Evolutionary conservation across 768 basidiomycete species (phyloP).

Genomic region (Podaxis sp.): DNA sequence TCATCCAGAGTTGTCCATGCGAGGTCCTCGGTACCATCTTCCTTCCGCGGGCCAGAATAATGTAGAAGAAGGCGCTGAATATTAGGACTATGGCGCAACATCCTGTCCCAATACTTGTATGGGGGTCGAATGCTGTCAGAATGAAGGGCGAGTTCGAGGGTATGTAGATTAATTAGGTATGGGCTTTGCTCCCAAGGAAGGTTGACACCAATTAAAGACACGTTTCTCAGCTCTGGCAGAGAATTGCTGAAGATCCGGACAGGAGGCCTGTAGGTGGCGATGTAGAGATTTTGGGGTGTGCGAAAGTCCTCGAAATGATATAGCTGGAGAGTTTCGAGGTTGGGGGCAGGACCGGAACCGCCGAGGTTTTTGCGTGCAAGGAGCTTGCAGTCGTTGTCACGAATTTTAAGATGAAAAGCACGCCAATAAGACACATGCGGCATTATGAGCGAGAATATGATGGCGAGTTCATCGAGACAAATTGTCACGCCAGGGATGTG

Average conservation of each 20-base stretch:
- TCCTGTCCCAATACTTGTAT: constrained; percentile 51
- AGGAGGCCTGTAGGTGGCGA: constrained; percentile 57
- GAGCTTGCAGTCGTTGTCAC: constrained; percentile 57
- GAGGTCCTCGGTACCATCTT: constrained; percentile 31
- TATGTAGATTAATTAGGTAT: constrained; percentile 46
- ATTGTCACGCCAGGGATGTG: constrained; percentile 50
- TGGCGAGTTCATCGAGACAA: constrained; percentile 46
- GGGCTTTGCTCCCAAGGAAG: constrained; percentile 54
- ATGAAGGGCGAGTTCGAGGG: constrained; percentile 60
- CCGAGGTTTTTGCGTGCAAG: constrained; percentile 49
- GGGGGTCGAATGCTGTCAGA: constrained; percentile 56
- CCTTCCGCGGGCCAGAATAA: constrained; percentile 53
- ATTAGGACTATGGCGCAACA: constrained; percentile 48
- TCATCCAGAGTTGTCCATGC: constrained; percentile 29
- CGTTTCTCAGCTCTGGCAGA: constrained; percentile 49
- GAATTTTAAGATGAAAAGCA: constrained; percentile 58
- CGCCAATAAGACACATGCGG: constrained; percentile 54
- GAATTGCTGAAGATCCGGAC: constrained; percentile 54
- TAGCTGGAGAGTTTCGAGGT: constrained; percentile 56
- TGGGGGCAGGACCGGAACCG: constrained; percentile 51
- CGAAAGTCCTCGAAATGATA: constrained; percentile 64
- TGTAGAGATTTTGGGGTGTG: constrained; percentile 46
- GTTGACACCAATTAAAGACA: constrained; percentile 66
- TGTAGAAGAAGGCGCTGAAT: constrained; percentile 49
- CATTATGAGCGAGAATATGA: constrained; percentile 41